These are phyloP conservation scores for Tricladium varicosporioides DNA, from an alignment of 2,329 filamentous ascomycete genomes.

Conservation along the genomic window DNA sequence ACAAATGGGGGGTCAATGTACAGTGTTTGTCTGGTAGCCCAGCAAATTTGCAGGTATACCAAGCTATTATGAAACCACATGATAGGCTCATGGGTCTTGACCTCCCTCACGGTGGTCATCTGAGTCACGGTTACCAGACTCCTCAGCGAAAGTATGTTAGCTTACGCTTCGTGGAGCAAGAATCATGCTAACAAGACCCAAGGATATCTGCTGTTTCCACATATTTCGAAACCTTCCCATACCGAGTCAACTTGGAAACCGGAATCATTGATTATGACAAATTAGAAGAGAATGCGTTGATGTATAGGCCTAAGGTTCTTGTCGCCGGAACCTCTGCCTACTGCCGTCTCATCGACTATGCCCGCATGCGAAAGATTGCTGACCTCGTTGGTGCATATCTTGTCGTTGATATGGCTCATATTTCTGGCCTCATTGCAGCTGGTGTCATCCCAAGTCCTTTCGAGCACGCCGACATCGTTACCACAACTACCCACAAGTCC, in stretches of 20 bases:
- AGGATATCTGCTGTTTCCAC: constrained; percentile 95
- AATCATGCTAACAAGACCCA: constrained; percentile 16
- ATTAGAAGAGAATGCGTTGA: constrained; percentile 82
- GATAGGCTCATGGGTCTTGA: constrained; percentile 97
- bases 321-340: constrained; percentile 97
- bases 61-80: constrained; percentile 93
- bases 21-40: constrained; percentile 91
- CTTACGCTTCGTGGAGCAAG: not conserved
- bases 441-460: constrained; percentile 94
- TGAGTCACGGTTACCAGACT: constrained; percentile 97
- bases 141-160: constrained; percentile 76
- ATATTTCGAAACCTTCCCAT: constrained; percentile 99
- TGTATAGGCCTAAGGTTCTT: constrained; percentile 95
- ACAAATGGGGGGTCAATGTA: constrained; percentile 98
- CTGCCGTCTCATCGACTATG: constrained; percentile 96
- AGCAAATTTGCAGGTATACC: constrained; percentile 97
- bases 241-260: constrained; percentile 84
- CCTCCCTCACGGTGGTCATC: constrained; percentile 90
- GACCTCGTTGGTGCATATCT: constrained; percentile 93
- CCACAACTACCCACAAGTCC: constrained; percentile 98
- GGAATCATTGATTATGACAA: constrained; percentile 97
- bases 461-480: constrained; percentile 89
- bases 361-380: constrained; percentile 92
- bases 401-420: constrained; percentile 97
- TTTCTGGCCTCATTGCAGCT: constrained; percentile 91